These are phyloP conservation scores for Fusarium redolens DNA, from an alignment of 2,329 filamentous ascomycete genomes.

Conservation along the genomic window DNA sequence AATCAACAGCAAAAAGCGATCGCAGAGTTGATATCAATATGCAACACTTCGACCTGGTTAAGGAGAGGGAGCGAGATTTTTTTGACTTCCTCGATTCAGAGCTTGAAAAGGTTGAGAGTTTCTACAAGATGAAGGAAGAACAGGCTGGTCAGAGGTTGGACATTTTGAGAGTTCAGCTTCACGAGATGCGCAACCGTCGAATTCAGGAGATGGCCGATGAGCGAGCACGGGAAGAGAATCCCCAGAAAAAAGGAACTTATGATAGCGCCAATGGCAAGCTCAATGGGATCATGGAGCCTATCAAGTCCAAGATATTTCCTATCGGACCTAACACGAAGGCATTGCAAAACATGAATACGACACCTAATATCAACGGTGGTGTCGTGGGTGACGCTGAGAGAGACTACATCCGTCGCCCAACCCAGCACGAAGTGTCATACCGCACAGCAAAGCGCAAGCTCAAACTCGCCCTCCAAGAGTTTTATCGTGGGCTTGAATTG, in stretches of 20 bases:
- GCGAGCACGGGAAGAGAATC: slow-evolving; percentile 48
- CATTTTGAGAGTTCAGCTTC: slow-evolving; percentile 83
- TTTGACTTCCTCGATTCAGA: slow-evolving; percentile 86
- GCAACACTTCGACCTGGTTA: slow-evolving; percentile 69
- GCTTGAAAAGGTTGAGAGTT: slow-evolving; percentile 89
- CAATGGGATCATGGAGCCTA: slow-evolving; percentile 62
- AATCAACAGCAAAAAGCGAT: slow-evolving; percentile 35
- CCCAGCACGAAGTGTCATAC: slow-evolving; percentile 75
- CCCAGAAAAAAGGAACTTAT: slow-evolving; percentile 27
- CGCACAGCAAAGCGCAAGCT: slow-evolving; percentile 89
- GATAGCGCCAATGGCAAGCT: slow-evolving; percentile 45
- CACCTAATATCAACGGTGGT: slow-evolving; percentile 55
- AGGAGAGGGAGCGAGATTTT: slow-evolving; percentile 83
- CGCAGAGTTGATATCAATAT: slow-evolving; percentile 56
- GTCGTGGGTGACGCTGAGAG: slow-evolving; percentile 50
- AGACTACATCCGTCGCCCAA: slow-evolving; percentile 64
- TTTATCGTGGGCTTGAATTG: slow-evolving; percentile 90
- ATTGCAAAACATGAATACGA: slow-evolving; percentile 64
- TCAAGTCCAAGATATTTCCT: slow-evolving; percentile 65
- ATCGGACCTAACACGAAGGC: slow-evolving; percentile 71
- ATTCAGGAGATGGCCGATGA: slow-evolving; percentile 73
- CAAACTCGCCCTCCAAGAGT: slow-evolving; percentile 91
- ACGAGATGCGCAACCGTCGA: slow-evolving; percentile 90
- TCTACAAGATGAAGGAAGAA: slow-evolving; percentile 89
- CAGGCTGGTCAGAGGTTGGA: slow-evolving; percentile 80